Evolutionary conservation across 129 eudicot genomes (phyloP), one percentile per base, ranked within the genome.

Genomic region (Centrapalus pauciflorus): DNA sequence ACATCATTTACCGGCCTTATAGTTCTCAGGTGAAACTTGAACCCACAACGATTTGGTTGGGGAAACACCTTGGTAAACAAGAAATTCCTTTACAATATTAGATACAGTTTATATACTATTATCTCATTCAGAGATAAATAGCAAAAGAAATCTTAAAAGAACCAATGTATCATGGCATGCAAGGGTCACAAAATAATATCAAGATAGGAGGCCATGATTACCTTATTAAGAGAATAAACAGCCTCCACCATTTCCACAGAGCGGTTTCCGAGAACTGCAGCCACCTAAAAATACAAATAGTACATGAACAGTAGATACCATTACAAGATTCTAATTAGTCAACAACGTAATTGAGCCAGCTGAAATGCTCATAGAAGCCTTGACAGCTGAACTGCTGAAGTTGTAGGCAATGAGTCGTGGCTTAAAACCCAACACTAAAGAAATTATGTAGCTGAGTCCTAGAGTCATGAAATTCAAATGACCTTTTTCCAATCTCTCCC

Each of bases 401-500:
- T 62, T 35, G 51, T 59, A 61, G 28, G 64, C 17, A 48, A 28
- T 41, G 26, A 13, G 20, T 1, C 9, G 27, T 14, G 28, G 55
- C 50, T 62, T 34, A 40, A 28, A 52, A 27, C 12, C 7, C 43
- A 64, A 30, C 66, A 65, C 55, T n/a, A 17, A 14, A n/a, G 37
- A 40, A 32, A 54, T 7, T 64, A 51, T 24, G 40, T 69, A 33
- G 55, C 11, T 7, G 17, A 8, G 50, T 32, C 32, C 25, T 29
- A 26, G 43, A 66, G 38, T 50, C 33, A 24, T 26, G 32, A 54
- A 73, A 40, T 40, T 41, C 17, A 68, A 55, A 66, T 62, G 75
- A 93, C 99, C 96, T 93, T 93, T 77, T 74, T 86, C 99, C 99
- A 93, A 48, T 93, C 99, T 80, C 79, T 89, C 70, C 92, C 92